A percentile compares a stretch with the other conserved stretches of the same genome.
Conservation (phyloP, 2,329 filamentous ascomycete species). For the Coleophoma crateriformis region DNA sequence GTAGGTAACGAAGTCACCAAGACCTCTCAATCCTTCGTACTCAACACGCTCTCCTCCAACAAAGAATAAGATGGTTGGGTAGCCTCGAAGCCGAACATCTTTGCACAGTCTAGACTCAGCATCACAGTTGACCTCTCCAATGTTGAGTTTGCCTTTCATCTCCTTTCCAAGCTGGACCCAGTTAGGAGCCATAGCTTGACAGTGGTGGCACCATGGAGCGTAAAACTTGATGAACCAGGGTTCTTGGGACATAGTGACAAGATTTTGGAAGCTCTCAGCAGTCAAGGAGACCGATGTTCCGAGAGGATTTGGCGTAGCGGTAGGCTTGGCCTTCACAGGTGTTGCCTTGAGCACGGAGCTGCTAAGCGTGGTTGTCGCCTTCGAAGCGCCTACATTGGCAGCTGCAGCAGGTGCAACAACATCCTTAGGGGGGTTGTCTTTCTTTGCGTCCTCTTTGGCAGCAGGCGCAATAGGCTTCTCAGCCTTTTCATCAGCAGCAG, state of each 20-base stretch:
- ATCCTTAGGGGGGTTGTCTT: slow-evolving; percentile 7
- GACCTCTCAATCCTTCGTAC: slow-evolving; percentile 83
- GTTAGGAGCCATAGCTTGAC: slow-evolving; percentile 83
- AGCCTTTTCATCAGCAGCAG: not conserved
- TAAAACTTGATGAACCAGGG: slow-evolving; percentile 99
- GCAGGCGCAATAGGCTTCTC: slow-evolving; percentile 2
- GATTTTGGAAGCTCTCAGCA: slow-evolving; percentile 77
- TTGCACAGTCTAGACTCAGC: slow-evolving; percentile 84
- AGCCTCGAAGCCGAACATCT: slow-evolving; percentile 73
- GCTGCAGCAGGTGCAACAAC: slow-evolving; percentile 3
- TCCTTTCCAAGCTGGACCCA: slow-evolving; percentile 89
- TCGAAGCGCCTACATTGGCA: not conserved
- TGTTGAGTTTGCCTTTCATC: slow-evolving; percentile 83
- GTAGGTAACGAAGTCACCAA: slow-evolving; percentile 85
- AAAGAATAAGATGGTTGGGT: slow-evolving; percentile 91
- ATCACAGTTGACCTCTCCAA: slow-evolving; percentile 96
- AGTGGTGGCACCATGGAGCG: slow-evolving; percentile 95
- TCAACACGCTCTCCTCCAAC: slow-evolving; percentile 86
- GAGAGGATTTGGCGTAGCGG: slow-evolving; percentile 62
- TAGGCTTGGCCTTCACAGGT: slow-evolving; percentile 37
- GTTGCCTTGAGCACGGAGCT: slow-evolving; percentile 19
- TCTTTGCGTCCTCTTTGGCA: slow-evolving; percentile 15
- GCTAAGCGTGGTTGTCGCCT: slow-evolving; percentile 15
- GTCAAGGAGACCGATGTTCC: slow-evolving; percentile 73
- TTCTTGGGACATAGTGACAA: slow-evolving; percentile 81